Evolutionary conservation across 768 basidiomycete species (phyloP).

Genomic region (Leccinum ochraceum): DNA sequence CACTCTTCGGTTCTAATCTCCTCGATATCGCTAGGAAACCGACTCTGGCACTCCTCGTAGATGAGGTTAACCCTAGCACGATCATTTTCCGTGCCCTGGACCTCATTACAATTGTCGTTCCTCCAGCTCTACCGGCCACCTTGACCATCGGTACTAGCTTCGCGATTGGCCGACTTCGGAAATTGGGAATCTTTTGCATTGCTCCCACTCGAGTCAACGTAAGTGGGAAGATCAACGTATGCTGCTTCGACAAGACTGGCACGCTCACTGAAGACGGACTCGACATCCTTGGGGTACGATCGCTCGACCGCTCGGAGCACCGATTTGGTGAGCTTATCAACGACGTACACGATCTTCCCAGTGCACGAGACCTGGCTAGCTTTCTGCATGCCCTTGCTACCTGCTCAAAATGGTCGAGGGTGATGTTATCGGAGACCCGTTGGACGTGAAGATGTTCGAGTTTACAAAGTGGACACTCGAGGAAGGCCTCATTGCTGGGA

Average conservation of each 20-base stretch:
- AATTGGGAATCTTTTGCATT: slow-evolving; percentile 90
- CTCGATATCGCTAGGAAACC: slow-evolving; percentile 93
- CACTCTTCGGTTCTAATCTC: slow-evolving; percentile 80
- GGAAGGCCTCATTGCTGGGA: slow-evolving; percentile 77
- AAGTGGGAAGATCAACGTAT: slow-evolving; percentile 93
- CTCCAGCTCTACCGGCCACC: slow-evolving; percentile 95
- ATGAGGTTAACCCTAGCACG: slow-evolving; percentile 76
- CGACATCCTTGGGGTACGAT: slow-evolving; percentile 95
- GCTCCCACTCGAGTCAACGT: slow-evolving; percentile 95
- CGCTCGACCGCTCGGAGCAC: slow-evolving; percentile 70
- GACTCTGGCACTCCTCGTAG: slow-evolving; percentile 71
- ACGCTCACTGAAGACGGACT: slow-evolving; percentile 98
- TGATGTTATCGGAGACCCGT: slow-evolving; percentile 89
- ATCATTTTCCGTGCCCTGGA: slow-evolving; percentile 92
- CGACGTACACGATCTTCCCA: slow-evolving; percentile 83
- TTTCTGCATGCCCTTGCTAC: slow-evolving; percentile 93
- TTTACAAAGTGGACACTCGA: slow-evolving; percentile 97
- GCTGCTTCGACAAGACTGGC: slow-evolving; percentile 99
- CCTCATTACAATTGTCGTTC: slow-evolving; percentile 95
- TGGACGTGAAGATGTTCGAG: slow-evolving; percentile 97
- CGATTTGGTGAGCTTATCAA: slow-evolving; percentile 90
- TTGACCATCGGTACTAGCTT: slow-evolving; percentile 97
- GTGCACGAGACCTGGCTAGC: slow-evolving; percentile 69
- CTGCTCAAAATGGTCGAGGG: slow-evolving; percentile 87
- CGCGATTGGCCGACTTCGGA: slow-evolving; percentile 84